These are phyloP conservation scores for Pestalotiopsis sp. DNA, from an alignment of 2,329 filamentous ascomycete species.

Conservation along the genomic window DNA sequence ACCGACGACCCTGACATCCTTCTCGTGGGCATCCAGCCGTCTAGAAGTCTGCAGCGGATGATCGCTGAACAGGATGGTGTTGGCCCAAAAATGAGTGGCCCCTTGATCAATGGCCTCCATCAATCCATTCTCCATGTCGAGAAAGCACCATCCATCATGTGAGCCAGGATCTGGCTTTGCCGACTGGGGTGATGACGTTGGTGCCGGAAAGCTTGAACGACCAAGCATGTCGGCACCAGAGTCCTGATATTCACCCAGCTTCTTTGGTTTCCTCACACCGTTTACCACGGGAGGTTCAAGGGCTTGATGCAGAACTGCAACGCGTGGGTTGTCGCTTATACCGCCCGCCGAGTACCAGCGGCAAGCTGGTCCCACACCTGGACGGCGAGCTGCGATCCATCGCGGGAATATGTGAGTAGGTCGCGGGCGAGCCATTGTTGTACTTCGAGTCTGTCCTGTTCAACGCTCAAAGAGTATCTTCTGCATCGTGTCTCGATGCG, in stretches of 20 bases:
- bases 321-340: neutral
- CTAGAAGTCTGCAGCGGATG: neutral
- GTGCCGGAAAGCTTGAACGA: neutral
- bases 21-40: neutral
- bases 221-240: slow-evolving; percentile 6
- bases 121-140: neutral
- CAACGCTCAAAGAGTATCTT: neutral
- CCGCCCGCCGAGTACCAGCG: neutral
- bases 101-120: neutral
- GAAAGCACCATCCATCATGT: neutral
- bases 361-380: neutral
- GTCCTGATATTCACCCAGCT: neutral
- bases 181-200: neutral
- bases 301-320: neutral
- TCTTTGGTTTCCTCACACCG: slow-evolving; percentile 1
- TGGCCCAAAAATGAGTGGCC: neutral
- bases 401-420: neutral
- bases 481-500: neutral
- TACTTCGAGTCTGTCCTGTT: neutral
- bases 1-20: neutral
- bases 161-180: neutral
- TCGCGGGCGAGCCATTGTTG: neutral
- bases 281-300: slow-evolving; percentile 4
- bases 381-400: neutral
- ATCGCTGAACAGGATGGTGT: neutral